A percentile compares a stretch with the other conserved stretches of the same genome.
These are phyloP conservation scores for Ophiostoma quercus DNA, from an alignment of 2,329 filamentous ascomycete species.

Conservation along the genomic window DNA sequence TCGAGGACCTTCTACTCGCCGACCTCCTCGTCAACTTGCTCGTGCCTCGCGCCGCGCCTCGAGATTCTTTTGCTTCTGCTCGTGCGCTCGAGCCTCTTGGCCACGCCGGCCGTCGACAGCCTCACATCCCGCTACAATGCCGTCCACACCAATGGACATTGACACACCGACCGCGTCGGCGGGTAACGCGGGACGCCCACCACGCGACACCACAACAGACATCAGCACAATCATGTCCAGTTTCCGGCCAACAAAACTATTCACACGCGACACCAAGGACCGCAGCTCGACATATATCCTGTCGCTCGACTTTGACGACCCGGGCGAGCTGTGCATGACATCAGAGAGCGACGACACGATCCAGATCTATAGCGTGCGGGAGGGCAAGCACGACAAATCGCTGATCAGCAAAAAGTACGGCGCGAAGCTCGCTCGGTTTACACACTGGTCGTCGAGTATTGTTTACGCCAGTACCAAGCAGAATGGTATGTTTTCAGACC, in stretches of 20 bases:
- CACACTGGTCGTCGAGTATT: slow-evolving; percentile 83
- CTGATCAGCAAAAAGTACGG: slow-evolving; percentile 96
- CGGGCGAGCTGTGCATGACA: slow-evolving; percentile 85
- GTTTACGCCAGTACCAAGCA: slow-evolving; percentile 95
- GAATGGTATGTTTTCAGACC: slow-evolving; percentile 55
- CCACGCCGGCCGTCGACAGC: slow-evolving; percentile 1
- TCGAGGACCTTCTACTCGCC: not conserved
- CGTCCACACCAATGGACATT: slow-evolving; percentile 51
- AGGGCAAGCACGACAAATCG: slow-evolving; percentile 82
- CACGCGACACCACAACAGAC: slow-evolving; percentile 54
- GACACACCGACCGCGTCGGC: slow-evolving; percentile 41
- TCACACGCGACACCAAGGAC: slow-evolving; percentile 53
- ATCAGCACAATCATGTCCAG: slow-evolving; percentile 71
- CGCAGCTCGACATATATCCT: slow-evolving; percentile 61
- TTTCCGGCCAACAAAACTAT: slow-evolving; percentile 73
- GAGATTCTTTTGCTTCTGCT: not conserved
- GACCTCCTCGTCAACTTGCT: not conserved
- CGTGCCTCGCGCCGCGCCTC: not conserved
- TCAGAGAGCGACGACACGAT: slow-evolving; percentile 92
- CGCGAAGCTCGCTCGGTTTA: slow-evolving; percentile 88
- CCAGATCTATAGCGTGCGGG: slow-evolving; percentile 89
- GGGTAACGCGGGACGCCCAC: slow-evolving; percentile 46
- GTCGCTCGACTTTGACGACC: slow-evolving; percentile 94
- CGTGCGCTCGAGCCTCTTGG: not conserved
- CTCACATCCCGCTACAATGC: slow-evolving; percentile 36